A percentile compares a stretch with the other conserved stretches of the same genome.
phyloP scores from a whole-genome alignment of 169 alveolate genomes.

The Plasmodium inui region DNA sequence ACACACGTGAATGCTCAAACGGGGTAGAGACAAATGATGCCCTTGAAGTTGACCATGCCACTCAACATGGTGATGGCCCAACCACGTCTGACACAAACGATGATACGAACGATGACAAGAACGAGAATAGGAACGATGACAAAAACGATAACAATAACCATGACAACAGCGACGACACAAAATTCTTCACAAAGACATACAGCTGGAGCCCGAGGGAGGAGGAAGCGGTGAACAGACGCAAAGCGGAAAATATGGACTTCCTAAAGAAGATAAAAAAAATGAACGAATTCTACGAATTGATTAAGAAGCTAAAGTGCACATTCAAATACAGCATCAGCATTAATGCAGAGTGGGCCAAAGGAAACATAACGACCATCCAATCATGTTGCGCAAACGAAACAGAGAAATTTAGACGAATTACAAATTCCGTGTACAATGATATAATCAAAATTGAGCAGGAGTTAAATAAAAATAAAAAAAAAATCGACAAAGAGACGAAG shows the following conservation, averaged over 20 bases:
- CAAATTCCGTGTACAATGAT: conserved; percentile 38
- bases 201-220: background rate
- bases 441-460: conserved; percentile 45
- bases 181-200: background rate
- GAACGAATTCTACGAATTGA: conserved; percentile 58
- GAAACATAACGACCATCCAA: conserved; percentile 40
- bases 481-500: conserved; percentile 22
- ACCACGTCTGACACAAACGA: background rate
- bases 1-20: background rate
- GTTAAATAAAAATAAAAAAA: conserved; percentile 56
- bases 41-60: background rate
- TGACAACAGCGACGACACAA: background rate
- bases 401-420: conserved; percentile 29
- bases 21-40: background rate
- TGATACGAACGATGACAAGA: background rate
- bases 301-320: conserved; percentile 37
- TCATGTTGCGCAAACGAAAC: conserved; percentile 57
- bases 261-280: conserved; percentile 56
- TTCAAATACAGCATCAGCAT: conserved; percentile 33
- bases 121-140: no score
- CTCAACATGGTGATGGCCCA: background rate
- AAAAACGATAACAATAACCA: background rate
- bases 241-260: conserved; percentile 13
- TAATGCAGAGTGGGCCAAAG: conserved; percentile 57
- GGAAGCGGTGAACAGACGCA: background rate